Evolutionary conservation across 345 rosid genomes (phyloP), one percentile per base, ranked within the genome.

Genomic region (Hirschfeldia incana): DNA sequence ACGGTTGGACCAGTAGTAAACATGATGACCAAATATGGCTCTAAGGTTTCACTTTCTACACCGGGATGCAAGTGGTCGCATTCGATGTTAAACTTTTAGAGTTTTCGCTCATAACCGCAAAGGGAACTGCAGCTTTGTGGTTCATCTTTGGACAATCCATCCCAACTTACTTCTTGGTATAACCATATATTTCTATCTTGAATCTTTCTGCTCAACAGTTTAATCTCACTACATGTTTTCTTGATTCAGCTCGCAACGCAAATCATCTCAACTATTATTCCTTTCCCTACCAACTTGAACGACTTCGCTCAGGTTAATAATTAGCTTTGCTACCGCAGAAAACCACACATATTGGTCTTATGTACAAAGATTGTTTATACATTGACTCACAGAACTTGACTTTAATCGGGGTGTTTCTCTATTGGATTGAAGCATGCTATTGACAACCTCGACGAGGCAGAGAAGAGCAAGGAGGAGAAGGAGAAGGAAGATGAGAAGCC

Each of bases 231-330:
- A 66, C 16, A 58, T 72, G 63, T 42, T 80, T 63, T 80, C 27
- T 69, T 74, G 39, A 39, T 74, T 70, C 55, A 80, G 83, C 79
- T 80, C 3, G 76, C 29, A 69, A 80, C 83, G 17, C 76, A 80
- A 57, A 10, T 80, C 7, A 37, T 80, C 6, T 80, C 76, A 9
- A 69, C 72, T 21, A 9, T 75, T 53, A 44, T 80, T 70, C 79
- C 76, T 21, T 75, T 75, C 12, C 79, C 83, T 29, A 80, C 72
- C 15, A 75, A 69, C 79, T 69, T 75, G 72, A 62, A 55, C 33
- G 83, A 80, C 72, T 80, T 80, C 76, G 70, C 76, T 69, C 83
- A 80, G 83, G 83, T 80, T 75, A 62, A 4, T 13, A n/a, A 44
- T 10, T 62, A 15, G 37, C 8, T 70, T 57, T 30, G 12, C 26